Base-by-base conservation (phyloP, 2,329 filamentous ascomycete genomes). In the Fusarium piperis region DNA sequence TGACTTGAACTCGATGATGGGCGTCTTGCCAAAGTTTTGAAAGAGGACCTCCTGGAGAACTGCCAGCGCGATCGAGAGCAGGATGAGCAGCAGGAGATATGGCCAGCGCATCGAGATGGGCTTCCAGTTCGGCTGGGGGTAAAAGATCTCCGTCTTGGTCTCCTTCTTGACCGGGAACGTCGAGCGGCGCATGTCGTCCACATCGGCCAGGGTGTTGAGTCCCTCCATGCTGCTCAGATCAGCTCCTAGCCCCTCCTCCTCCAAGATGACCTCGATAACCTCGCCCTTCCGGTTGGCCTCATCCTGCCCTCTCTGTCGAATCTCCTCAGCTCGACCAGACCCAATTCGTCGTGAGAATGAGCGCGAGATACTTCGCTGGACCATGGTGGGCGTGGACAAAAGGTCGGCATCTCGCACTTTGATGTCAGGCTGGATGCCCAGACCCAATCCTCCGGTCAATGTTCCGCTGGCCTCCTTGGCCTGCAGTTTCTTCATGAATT, bases 121-220 rank as follows among this genome's bases (percentile, higher is more conserved):
- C 76, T 89, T 91, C 90, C 90, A 92, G 77, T 92, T 87, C 3
- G 89, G 88, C 64, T 89, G 87, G 1, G 89, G 89, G 68, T 89
- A 91, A 71, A 90, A 90, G 1, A 89, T 79, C 61, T 88, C 82
- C 0, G 83, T 83, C 58, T 81, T 81, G 18, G 59, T 51, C 61
- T 81, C 79, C 16, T 80, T 77, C n/a, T 80, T 77, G n/a, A 73
- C 71, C 4, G 81, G 78, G 46, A 83, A 81, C 2, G 81, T 83
- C 15, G 82, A 80, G 23, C 79, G 81, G 6, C 81, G 81, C 67
- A 79, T 79, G 11, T 77, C 74, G 48, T 78, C 73, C 6, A 77
- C 74, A 18, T 63, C 75, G 41, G 76, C 67, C 44, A 48, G 44
- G 39, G 72, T 73, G 41, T 69, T 71, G 3, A 84, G 84, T 2